A percentile compares a stretch with the other conserved stretches of the same genome.
These are phyloP conservation scores for Saccharomyces pastorianus DNA, from an alignment of 1,139 yeast species.

Conservation along the genomic window DNA sequence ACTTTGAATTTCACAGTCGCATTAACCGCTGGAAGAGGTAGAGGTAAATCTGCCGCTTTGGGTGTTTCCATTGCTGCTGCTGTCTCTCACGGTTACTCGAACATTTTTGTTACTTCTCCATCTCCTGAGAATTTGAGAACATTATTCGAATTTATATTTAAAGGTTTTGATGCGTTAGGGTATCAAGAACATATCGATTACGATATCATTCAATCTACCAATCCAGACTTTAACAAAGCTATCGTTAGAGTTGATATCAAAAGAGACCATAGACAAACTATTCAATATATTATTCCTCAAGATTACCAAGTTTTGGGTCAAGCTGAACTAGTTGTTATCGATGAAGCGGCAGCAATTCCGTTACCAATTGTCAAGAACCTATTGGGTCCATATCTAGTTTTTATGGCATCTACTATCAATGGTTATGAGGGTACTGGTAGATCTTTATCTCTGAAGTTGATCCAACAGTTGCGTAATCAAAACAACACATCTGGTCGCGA, in stretches of 20 bases:
- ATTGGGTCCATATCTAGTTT: slow-evolving; percentile 88
- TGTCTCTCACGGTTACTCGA: slow-evolving; percentile 91
- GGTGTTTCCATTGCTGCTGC: slow-evolving; percentile 97
- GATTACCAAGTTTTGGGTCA: slow-evolving; percentile 93
- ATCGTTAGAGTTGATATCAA: slow-evolving; percentile 92
- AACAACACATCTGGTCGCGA: slow-evolving; percentile 39
- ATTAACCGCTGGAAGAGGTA: slow-evolving; percentile 96
- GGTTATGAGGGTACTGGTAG: slow-evolving; percentile 99
- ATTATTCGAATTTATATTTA: slow-evolving; percentile 84
- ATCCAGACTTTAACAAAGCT: slow-evolving; percentile 88
- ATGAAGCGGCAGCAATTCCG: slow-evolving; percentile 99
- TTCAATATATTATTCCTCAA: slow-evolving; percentile 88
- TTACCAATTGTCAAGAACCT: slow-evolving; percentile 84
- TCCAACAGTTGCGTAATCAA: slow-evolving; percentile 82
- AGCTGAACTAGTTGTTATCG: slow-evolving; percentile 91
- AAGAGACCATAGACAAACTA: slow-evolving; percentile 90
- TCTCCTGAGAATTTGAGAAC: slow-evolving; percentile 96
- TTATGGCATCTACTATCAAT: slow-evolving; percentile 97
- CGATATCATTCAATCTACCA: slow-evolving; percentile 91
- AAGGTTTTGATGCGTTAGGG: slow-evolving; percentile 91
- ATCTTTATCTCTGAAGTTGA: slow-evolving; percentile 83
- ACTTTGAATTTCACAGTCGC: slow-evolving; percentile 81
- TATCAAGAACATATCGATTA: slow-evolving; percentile 91
- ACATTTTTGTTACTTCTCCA: slow-evolving; percentile 93
- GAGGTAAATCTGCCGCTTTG: slow-evolving; percentile 97